Conservation (phyloP, 768 basidiomycete species). For the Boletellus ananiceps region DNA sequence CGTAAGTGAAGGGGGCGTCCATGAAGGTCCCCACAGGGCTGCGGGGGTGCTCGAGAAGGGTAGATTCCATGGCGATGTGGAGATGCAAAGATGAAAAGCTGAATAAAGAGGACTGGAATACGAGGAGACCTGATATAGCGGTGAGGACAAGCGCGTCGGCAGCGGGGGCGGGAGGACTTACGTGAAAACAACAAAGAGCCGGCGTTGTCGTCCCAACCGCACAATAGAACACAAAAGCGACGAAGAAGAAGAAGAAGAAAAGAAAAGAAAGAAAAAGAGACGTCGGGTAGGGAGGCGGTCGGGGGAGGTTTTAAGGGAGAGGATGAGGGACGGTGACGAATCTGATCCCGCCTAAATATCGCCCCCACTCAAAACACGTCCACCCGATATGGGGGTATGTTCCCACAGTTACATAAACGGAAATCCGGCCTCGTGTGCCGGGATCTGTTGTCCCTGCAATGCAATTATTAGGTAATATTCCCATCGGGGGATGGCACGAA, state of each 20-base stretch:
- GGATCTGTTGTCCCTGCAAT: conserved; percentile 31
- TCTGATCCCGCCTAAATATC: conserved; percentile 35
- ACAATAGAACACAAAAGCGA: conserved; percentile 32
- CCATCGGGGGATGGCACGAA: conserved; percentile 9
- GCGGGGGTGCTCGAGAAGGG: conserved; percentile 48
- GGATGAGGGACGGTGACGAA: conserved; percentile 27
- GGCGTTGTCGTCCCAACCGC: conserved; percentile 31
- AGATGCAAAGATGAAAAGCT: conserved; percentile 37
- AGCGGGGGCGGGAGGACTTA: conserved; percentile 16
- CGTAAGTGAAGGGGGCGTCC: conserved; percentile 45
- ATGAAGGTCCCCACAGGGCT: conserved; percentile 49
- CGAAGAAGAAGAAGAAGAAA: conserved; percentile 21
- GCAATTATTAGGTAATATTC: conserved; percentile 28
- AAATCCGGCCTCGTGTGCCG: conserved; percentile 32
- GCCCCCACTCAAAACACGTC: neutral
- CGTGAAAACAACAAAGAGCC: conserved; percentile 31
- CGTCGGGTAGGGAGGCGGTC: conserved; percentile 38
- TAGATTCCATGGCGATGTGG: conserved; percentile 41
- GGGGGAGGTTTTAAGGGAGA: conserved; percentile 18
- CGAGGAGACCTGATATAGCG: conserved; percentile 24
- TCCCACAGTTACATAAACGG: conserved; percentile 12
- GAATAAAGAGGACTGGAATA: conserved; percentile 33
- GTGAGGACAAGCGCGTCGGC: neutral
- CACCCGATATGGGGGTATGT: conserved; percentile 5
- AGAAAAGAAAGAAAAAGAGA: conserved; percentile 27